Evolutionary conservation across 1,284 basidiomycete genomes (phyloP), one percentile per base, ranked within the genome.

Genomic region (Trichosporon sp.): DNA sequence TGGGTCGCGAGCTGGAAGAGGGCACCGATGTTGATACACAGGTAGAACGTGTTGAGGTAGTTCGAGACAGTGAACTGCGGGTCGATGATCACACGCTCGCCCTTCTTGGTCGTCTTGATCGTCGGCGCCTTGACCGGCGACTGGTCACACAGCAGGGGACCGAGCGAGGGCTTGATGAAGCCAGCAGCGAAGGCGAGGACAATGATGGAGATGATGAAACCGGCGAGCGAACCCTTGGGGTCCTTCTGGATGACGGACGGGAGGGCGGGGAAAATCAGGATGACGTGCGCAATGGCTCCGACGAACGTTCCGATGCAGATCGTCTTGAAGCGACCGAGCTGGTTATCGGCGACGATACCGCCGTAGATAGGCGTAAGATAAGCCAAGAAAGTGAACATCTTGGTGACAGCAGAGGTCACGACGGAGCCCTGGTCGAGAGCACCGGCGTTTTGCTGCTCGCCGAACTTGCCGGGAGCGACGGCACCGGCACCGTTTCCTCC

Each of bases 311-410:
- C 83, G 68, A 87, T 80, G 72, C 86, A 87, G 73, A 91, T 86
- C 1, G 91, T 91, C 80, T 90, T 91, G 86, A 87, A 92, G 23
- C 91, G 87, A 51, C 91, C 91, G 85, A 87, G 89, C 65, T 87
- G 86, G 66, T 73, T 74, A 71, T 82, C 70, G n/a, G 91, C 89
- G 56, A 92, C 83, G 76, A 89, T 91, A 67, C 77, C 80, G 64
- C 81, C 80, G 18, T 75, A 70, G 67, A 82, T 79, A 4, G 68
- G 68, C 2, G 62, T 67, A 29, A 75, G 68, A 72, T 80, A 81
- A 11, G 77, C 73, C 18, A 79, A 70, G 73, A 81, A 80, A 62
- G 67, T 77, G 73, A 79, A 79, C 51, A 74, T 70, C 31, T 73
- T 73, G 42, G 70, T 73, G 56, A 81, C 44, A 15, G 76, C 79